phyloP scores from a whole-genome alignment of 495 filamentous ascomycete species.

The Lasiosphaeria miniovina region DNA sequence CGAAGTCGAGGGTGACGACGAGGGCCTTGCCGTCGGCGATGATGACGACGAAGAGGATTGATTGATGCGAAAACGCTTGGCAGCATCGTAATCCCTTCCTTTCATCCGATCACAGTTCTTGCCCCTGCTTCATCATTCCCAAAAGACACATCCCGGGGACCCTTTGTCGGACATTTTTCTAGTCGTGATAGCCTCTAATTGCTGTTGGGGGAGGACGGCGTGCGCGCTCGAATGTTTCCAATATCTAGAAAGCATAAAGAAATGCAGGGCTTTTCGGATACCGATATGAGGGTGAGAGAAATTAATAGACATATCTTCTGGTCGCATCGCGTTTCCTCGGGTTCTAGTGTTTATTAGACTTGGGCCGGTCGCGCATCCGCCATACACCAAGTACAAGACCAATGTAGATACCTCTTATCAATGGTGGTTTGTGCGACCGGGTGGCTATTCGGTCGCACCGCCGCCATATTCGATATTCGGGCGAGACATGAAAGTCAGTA shows the following conservation, averaged over 20 bases:
- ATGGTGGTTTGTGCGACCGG: too few species aligned
- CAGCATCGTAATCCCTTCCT: not conserved
- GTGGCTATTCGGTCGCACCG: too few species aligned
- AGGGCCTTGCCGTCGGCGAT: conserved; percentile 29
- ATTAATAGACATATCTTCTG: not conserved
- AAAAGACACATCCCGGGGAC: not conserved
- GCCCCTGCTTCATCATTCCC: not conserved
- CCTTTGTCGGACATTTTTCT: not conserved
- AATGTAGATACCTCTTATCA: too few species aligned
- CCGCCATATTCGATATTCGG: too few species aligned
- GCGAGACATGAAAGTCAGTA: too few species aligned
- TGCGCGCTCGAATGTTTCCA: not conserved
- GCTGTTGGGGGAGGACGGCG: not conserved
- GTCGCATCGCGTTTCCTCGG: not conserved
- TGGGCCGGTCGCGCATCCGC: too few species aligned
- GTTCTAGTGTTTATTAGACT: too few species aligned
- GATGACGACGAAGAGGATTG: conserved; percentile 37
- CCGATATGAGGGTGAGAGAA: not conserved
- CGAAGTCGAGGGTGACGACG: conserved; percentile 14
- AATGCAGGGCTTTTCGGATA: not conserved
- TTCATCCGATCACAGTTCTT: not conserved
- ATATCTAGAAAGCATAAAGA: not conserved
- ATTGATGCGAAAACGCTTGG: conserved; percentile 1
- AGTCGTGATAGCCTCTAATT: not conserved
- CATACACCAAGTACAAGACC: too few species aligned